Evolutionary conservation across 352 stramenopile genomes (phyloP).

Genomic region (Phytophthora pisi): DNA sequence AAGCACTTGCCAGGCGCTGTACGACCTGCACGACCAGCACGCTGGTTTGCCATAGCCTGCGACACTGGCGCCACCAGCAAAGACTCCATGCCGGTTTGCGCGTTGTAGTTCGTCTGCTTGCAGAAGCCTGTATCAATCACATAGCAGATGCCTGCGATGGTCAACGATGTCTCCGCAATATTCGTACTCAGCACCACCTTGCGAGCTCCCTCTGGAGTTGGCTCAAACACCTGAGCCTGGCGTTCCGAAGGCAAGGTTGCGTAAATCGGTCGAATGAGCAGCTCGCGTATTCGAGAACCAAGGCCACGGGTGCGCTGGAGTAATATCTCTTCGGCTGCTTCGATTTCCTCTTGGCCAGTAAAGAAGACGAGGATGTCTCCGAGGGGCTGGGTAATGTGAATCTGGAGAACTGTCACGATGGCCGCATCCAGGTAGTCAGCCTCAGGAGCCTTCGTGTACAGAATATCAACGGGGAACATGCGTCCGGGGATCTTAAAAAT

Average conservation of each 20-base stretch:
- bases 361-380: conserved; percentile 99
- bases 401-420: conserved; percentile 98
- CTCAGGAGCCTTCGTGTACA: conserved; percentile 98
- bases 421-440: conserved; percentile 99
- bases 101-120: conserved; percentile 99
- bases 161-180: conserved; percentile 99
- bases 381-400: conserved; percentile 97
- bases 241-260: conserved; percentile 97
- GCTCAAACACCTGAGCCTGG: conserved; percentile 99
- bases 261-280: conserved; percentile 99
- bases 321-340: conserved; percentile 97
- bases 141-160: conserved; percentile 99
- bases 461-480: conserved; percentile 96
- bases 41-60: conserved; percentile 97
- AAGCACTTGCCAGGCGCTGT: conserved; percentile 99
- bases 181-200: conserved; percentile 99
- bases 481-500: conserved; percentile 99
- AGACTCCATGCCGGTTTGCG: conserved; percentile 98
- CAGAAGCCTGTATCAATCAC: conserved; percentile 99
- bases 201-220: conserved; percentile 93
- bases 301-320: conserved; percentile 92
- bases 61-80: conserved; percentile 98
- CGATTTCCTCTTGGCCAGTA: conserved; percentile 99
- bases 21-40: conserved; percentile 94
- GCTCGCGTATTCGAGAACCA: conserved; percentile 96